Evolutionary conservation across 2,329 filamentous ascomycete species (phyloP), one percentile per base, ranked within the genome.

Genomic region (Sarocladium oryzae): DNA sequence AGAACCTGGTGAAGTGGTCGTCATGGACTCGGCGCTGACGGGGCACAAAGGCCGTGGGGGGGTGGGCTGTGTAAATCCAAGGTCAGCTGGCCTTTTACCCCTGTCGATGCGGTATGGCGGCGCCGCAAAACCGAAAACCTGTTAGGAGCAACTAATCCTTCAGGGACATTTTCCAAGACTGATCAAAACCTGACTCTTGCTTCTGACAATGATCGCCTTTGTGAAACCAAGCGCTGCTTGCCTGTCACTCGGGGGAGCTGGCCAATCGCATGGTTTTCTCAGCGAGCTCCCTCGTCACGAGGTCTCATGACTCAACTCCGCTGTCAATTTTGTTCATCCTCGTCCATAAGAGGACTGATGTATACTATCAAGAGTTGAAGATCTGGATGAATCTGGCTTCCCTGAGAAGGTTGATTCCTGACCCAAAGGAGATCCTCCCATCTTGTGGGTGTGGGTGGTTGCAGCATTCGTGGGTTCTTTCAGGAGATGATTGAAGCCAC

Each of bases 181-280:
- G 18, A 6, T 18, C 16, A 48, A 4, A 30, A n/a, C 24, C 43
- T 48, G 40, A 28, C 40, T 43, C 23, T 45, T 48, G 43, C 26
- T 48, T 26, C 43, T 48, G n/a, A 48, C 26, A 33, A 33, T 26
- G 43, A 48, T 48, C 43, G 43, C 26, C 43, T 48, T 30, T 33
- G 43, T 30, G 26, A 33, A 33, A 48, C 40, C 37, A 40, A 18
- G 16, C 15, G 20, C 18, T 40, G 16, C 13, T 40, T 23, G 40
- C 23, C 43, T 48, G 43, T 48, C 43, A 48, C 43, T 5, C 26
- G 15, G 4, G 43, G n/a, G n/a, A n/a, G 13, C 21, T 20, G 28
- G 28, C 43, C 43, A 48, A 48, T 48, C 43, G 43, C n/a, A 30
- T n/a, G 43, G 4, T 32, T 18, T 33, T 15, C 26, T 32, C n/a